A percentile compares a stretch with the other conserved stretches of the same genome.
Evolutionary conservation across 2,329 filamentous ascomycete species (phyloP).

Genomic region (Monosporascus ibericus): DNA sequence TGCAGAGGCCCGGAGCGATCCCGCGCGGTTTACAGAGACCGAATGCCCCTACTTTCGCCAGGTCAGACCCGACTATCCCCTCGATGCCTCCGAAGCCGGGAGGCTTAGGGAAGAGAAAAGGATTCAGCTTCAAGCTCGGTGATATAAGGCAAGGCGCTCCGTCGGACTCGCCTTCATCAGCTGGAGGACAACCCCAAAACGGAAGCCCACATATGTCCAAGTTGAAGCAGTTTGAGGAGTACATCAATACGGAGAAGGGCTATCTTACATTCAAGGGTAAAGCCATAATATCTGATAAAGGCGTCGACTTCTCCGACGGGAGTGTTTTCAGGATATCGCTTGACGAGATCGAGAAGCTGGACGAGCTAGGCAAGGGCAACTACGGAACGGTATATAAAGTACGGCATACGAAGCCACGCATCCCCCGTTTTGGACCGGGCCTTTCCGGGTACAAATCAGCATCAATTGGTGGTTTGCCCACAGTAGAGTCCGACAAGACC

Average conservation of each 20-base stretch:
- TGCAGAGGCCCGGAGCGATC: conserved; percentile 33
- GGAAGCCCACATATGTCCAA: conserved; percentile 38
- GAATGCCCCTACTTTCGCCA: conserved; percentile 41
- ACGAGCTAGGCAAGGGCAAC: conserved; percentile 94
- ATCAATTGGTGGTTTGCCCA: conserved; percentile 32
- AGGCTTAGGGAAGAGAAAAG: conserved; percentile 52
- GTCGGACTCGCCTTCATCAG: conserved; percentile 34
- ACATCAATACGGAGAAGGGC: conserved; percentile 85
- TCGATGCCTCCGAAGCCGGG: conserved; percentile 19
- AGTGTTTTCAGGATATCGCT: conserved; percentile 89
- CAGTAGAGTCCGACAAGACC: conserved; percentile 19
- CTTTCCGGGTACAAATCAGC: conserved; percentile 42
- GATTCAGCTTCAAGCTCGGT: conserved; percentile 55
- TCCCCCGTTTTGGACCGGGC: conserved; percentile 54
- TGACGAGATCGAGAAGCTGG: conserved; percentile 84
- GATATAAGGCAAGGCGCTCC: conserved; percentile 37
- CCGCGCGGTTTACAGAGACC: conserved; percentile 35
- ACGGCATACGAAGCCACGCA: conserved; percentile 64
- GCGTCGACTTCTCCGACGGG: conserved; percentile 88
- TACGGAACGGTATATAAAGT: conserved; percentile 98
- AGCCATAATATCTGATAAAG: conserved; percentile 79
- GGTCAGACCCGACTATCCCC: conserved; percentile 47
- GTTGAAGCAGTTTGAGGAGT: conserved; percentile 62
- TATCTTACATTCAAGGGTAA: conserved; percentile 91
- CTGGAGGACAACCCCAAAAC: conserved; percentile 22